Conservation (phyloP, 257 asterid species). For the Solanum clarkiae region DNA sequence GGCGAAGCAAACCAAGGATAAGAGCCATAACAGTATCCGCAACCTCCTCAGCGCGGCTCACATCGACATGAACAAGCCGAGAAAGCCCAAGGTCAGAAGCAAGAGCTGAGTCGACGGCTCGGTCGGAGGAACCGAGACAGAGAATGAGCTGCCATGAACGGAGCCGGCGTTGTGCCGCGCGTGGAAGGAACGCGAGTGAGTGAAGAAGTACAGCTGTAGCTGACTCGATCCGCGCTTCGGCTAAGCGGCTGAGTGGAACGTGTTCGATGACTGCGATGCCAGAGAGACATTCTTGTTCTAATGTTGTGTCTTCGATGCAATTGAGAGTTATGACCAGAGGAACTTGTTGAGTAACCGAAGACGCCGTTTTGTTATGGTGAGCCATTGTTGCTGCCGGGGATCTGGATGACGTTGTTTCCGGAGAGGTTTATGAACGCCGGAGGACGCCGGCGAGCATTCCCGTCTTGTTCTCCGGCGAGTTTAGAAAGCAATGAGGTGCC, state of each 20-base stretch:
- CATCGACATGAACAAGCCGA: constrained; percentile 82
- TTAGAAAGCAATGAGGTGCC: background rate
- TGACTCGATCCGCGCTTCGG: constrained; percentile 79
- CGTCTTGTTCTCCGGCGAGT: background rate
- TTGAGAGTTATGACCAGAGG: constrained; percentile 81
- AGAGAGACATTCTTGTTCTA: constrained; percentile 71
- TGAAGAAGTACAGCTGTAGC: constrained; percentile 85
- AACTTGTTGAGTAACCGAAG: constrained; percentile 12
- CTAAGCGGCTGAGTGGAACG: constrained; percentile 81
- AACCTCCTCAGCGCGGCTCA: constrained; percentile 87
- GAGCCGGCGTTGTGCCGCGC: constrained; percentile 97
- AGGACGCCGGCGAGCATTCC: background rate
- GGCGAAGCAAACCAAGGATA: constrained; percentile 69
- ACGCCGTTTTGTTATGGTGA: constrained; percentile 17
- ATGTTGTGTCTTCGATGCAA: constrained; percentile 69
- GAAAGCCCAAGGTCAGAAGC: constrained; percentile 74
- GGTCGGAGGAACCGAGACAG: constrained; percentile 93
- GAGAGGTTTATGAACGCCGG: background rate
- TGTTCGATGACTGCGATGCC: constrained; percentile 73
- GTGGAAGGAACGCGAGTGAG: constrained; percentile 92
- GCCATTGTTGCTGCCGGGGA: constrained; percentile 39
- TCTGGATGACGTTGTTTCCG: constrained; percentile 8
- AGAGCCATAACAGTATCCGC: constrained; percentile 99
- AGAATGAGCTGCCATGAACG: constrained; percentile 91
- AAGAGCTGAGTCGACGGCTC: constrained; percentile 73